Percentiles rank a stretch among this genome's conserved stretches.
phyloP scores from a whole-genome alignment of 2,329 filamentous ascomycete genomes.

The Exserohilum rostratum region DNA sequence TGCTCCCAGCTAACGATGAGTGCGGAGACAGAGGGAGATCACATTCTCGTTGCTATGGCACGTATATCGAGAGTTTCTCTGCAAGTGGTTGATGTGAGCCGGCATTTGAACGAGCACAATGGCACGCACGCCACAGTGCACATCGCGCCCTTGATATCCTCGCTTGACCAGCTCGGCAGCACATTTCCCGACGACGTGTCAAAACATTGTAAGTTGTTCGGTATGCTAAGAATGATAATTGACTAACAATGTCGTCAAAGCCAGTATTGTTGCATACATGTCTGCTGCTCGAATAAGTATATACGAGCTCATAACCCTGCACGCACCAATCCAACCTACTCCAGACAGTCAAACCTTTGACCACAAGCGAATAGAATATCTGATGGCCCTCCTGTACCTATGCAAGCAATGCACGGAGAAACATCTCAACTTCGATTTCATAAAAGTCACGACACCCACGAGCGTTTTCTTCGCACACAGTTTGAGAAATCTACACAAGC shows the following conservation, averaged over 20 bases:
- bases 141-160: conserved; percentile 19
- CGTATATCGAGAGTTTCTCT: conserved; percentile 36
- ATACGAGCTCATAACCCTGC: conserved; percentile 14
- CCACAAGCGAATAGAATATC: conserved; percentile 19
- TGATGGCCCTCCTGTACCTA: conserved; percentile 16
- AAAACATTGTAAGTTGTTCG: conserved; percentile 17
- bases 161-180: conserved; percentile 16
- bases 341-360: conserved; percentile 7
- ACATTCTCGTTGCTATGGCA: conserved; percentile 54
- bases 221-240: neutral
- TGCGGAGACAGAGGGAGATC: conserved; percentile 58
- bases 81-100: conserved; percentile 25
- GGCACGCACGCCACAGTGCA: conserved; percentile 15
- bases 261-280: conserved; percentile 15
- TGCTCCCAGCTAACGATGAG: conserved; percentile 55
- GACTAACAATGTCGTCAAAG: conserved; percentile 7
- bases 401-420: conserved; percentile 21
- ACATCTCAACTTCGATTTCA: conserved; percentile 14
- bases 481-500: conserved; percentile 18
- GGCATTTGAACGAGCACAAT: conserved; percentile 19
- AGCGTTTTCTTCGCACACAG: conserved; percentile 23
- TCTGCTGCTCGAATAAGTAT: conserved; percentile 21
- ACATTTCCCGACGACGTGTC: conserved; percentile 12
- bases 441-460: conserved; percentile 9
- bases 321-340: conserved; percentile 6